Conservation (phyloP, 2,329 filamentous ascomycete species). For the Akanthomyces muscarius region DNA sequence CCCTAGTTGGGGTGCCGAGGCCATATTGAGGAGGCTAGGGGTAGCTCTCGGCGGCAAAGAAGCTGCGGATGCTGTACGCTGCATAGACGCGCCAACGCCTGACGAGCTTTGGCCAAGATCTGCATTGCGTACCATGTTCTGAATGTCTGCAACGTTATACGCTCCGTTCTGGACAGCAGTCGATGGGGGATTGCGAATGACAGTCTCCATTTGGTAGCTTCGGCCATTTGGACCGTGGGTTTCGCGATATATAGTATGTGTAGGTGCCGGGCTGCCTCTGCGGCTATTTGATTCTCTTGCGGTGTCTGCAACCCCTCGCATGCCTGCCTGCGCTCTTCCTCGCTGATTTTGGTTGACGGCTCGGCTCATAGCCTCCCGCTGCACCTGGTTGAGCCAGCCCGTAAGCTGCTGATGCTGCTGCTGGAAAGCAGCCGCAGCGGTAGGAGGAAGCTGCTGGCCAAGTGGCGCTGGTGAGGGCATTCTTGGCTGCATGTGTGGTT, state of each 20-base stretch:
- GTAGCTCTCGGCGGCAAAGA: slow-evolving; percentile 38
- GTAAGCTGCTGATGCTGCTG: slow-evolving; percentile 41
- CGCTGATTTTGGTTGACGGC: slow-evolving; percentile 43
- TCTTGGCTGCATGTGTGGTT: slow-evolving; percentile 19
- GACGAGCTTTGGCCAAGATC: slow-evolving; percentile 43
- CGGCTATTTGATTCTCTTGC: slow-evolving; percentile 21
- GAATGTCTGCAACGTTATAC: slow-evolving; percentile 41
- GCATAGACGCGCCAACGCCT: slow-evolving; percentile 48
- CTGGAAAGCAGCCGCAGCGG: slow-evolving; percentile 22
- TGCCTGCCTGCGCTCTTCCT: slow-evolving; percentile 36
- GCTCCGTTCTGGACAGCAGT: slow-evolving; percentile 24
- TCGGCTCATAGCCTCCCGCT: slow-evolving; percentile 41
- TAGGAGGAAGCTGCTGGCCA: slow-evolving; percentile 18
- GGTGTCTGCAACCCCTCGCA: slow-evolving; percentile 38
- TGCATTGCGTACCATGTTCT: slow-evolving; percentile 42
- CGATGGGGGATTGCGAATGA: slow-evolving; percentile 24
- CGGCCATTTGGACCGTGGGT: slow-evolving; percentile 31
- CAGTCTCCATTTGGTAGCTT: slow-evolving; percentile 34
- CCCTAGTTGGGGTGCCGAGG: slow-evolving; percentile 21
- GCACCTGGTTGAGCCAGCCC: slow-evolving; percentile 45
- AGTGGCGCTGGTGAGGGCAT: slow-evolving; percentile 15
- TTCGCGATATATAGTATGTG: slow-evolving; percentile 32
- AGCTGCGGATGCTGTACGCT: slow-evolving; percentile 46
- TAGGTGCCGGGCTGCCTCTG: slow-evolving; percentile 30
- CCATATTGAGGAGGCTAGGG: slow-evolving; percentile 27